Conservation (phyloP, 1,284 basidiomycete species). For the Sutorius eximius region DNA sequence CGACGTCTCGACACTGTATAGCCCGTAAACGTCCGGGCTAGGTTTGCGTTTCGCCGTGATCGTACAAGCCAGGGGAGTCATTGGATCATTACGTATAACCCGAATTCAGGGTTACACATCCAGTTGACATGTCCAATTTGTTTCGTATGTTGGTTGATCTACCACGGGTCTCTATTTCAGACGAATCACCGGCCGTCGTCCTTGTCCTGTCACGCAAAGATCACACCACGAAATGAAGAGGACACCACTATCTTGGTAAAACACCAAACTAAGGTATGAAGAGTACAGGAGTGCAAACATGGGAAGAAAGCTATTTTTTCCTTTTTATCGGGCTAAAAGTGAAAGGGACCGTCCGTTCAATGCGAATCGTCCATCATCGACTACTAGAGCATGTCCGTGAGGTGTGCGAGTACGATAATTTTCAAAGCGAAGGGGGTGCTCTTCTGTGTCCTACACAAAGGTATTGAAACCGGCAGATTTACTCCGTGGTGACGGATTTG, state of each 20-base stretch:
- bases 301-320: constrained; percentile 3
- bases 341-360: constrained; percentile 16
- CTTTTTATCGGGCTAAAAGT: neutral
- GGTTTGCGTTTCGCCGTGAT: neutral
- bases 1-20: neutral
- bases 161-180: too few species aligned
- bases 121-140: too few species aligned
- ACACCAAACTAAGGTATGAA: neutral
- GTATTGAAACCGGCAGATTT: constrained; percentile 30
- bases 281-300: constrained; percentile 1
- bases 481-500: constrained; percentile 84
- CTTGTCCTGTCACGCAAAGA: neutral
- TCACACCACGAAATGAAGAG: neutral
- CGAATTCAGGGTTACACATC: too few species aligned
- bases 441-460: neutral
- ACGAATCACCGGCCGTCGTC: too few species aligned
- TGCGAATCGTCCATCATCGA: constrained; percentile 32
- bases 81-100: too few species aligned
- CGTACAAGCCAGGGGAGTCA: too few species aligned
- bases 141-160: too few species aligned
- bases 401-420: constrained; percentile 12
- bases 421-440: constrained; percentile 8
- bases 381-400: constrained; percentile 28
- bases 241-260: neutral
- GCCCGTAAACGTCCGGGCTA: neutral